Percentiles rank a stretch among this genome's conserved stretches.
Conservation (phyloP, 2,329 filamentous ascomycete genomes). For the Epichloe scottii region DNA sequence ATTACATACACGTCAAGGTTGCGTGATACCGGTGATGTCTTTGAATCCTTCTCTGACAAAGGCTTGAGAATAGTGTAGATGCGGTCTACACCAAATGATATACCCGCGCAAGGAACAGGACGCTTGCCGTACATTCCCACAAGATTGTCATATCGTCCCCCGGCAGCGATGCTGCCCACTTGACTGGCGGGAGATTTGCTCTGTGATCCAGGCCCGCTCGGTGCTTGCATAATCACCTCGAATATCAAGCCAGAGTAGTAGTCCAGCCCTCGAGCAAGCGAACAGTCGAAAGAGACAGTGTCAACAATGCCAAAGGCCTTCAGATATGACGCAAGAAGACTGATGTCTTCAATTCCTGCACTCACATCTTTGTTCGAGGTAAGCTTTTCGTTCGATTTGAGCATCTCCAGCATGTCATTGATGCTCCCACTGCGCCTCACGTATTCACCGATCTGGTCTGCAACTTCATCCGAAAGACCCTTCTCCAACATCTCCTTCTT, state of each 20-base stretch:
- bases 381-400: conserved; percentile 56
- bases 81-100: conserved; percentile 89
- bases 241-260: conserved; percentile 89
- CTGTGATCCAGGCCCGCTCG: conserved; percentile 13
- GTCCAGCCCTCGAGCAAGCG: conserved; percentile 76
- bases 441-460: conserved; percentile 78
- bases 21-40: conserved; percentile 14
- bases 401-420: conserved; percentile 54
- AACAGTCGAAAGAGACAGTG: conserved; percentile 77
- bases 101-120: conserved; percentile 52
- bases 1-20: conserved; percentile 79
- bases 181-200: conserved; percentile 39
- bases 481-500: conserved; percentile 91
- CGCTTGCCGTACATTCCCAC: conserved; percentile 89
- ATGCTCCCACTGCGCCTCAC: conserved; percentile 62
- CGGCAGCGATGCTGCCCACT: conserved; percentile 79
- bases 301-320: conserved; percentile 62
- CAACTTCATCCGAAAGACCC: conserved; percentile 61
- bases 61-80: conserved; percentile 77
- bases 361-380: conserved; percentile 63
- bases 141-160: conserved; percentile 83
- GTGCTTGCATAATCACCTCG: conserved; percentile 53
- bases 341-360: conserved; percentile 69
- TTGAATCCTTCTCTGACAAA: conserved; percentile 21
- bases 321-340: conserved; percentile 68